phyloP scores from a whole-genome alignment of 1,284 basidiomycete species.

The Boletus semigastroideus region DNA sequence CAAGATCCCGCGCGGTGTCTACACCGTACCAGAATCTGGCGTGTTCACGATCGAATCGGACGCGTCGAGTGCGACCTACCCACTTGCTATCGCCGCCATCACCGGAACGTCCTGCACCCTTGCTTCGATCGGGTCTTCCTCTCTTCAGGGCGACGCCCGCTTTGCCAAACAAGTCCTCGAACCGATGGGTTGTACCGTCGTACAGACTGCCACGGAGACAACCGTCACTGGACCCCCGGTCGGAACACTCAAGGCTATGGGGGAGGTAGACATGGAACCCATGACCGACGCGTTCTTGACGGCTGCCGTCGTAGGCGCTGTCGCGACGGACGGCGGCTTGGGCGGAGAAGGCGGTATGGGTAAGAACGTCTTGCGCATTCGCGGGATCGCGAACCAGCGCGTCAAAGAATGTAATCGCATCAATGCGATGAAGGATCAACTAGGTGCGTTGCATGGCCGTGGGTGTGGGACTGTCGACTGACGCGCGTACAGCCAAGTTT shows the following conservation, averaged over 20 bases:
- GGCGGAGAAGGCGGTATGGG: constrained; percentile 29
- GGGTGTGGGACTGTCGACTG: neutral
- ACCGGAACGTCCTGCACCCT: constrained; percentile 95
- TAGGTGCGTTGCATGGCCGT: constrained; percentile 50
- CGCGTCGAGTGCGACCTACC: constrained; percentile 95
- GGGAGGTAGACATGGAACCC: constrained; percentile 96
- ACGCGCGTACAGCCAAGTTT: constrained; percentile 74
- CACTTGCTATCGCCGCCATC: constrained; percentile 94
- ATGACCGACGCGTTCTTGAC: constrained; percentile 99
- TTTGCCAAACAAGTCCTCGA: constrained; percentile 94
- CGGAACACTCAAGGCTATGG: constrained; percentile 60
- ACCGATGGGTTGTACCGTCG: constrained; percentile 92
- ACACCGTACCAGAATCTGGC: constrained; percentile 65
- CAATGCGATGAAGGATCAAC: constrained; percentile 93
- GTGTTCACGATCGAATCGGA: constrained; percentile 94
- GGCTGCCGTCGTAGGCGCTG: constrained; percentile 88
- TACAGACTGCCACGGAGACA: constrained; percentile 86
- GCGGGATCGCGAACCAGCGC: constrained; percentile 96
- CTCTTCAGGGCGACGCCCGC: constrained; percentile 93
- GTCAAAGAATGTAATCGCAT: constrained; percentile 99
- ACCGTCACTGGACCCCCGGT: constrained; percentile 93
- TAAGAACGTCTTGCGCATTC: constrained; percentile 71
- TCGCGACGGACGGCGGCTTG: constrained; percentile 52
- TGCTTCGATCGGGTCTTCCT: constrained; percentile 86
- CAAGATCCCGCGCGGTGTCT: constrained; percentile 81